phyloP scores from a whole-genome alignment of 495 filamentous ascomycete species.

The Pyrenula massariospora region DNA sequence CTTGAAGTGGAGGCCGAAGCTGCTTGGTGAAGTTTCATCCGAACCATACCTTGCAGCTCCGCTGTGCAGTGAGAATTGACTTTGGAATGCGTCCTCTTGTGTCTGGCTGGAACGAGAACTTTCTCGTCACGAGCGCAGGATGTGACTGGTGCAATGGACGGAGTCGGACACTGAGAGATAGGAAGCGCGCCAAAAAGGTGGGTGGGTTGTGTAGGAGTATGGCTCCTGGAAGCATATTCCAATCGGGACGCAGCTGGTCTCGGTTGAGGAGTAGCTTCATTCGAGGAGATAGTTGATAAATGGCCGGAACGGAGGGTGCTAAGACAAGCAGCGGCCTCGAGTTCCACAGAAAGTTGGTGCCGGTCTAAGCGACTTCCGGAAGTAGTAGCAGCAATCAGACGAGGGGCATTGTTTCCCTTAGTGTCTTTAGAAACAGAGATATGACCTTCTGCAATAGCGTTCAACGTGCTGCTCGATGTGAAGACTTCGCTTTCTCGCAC shows the following conservation, averaged over 20 bases:
- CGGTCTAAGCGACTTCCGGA: not conserved
- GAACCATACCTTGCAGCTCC: not conserved
- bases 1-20: not conserved
- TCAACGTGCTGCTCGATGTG: not conserved
- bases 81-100: not conserved
- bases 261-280: not conserved
- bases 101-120: not conserved
- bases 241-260: not conserved
- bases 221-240: not conserved
- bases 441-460: not conserved
- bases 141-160: not conserved
- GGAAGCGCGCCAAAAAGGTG: not conserved
- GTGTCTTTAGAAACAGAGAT: not conserved
- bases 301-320: not conserved
- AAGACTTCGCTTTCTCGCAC: not conserved
- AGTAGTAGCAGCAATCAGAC: not conserved
- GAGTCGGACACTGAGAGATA: not conserved
- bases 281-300: not conserved
- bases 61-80: not conserved
- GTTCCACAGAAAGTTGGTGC: not conserved
- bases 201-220: not conserved
- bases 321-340: not conserved
- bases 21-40: not conserved
- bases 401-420: not conserved
- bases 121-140: not conserved